Base-by-base conservation (phyloP, 176 grass and related monocot species). In the Aegilops umbellulata region DNA sequence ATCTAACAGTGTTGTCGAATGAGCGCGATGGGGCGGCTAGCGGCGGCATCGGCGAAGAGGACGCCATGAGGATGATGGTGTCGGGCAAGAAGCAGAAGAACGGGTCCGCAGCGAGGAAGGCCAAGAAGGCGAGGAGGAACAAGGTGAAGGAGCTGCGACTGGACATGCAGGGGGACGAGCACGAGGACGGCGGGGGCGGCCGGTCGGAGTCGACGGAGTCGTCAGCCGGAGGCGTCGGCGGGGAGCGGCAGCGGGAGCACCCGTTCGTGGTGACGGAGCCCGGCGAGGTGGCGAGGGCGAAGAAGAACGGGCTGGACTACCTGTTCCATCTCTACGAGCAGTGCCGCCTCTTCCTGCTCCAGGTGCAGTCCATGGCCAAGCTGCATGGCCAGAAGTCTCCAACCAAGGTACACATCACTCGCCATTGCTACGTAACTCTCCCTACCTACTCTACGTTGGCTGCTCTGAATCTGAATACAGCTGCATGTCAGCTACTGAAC, bases 281-380 rank as follows among this genome's bases (percentile, higher is more conserved):
- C 13, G 97, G 97, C 9, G 97, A 99, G 87, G 94, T 99, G 79
- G 97, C 97, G 13, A 70, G 97, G 31, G 97, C 97, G 14, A 99
- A 99, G 92, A 99, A 99, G 92, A 99, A 99, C 82, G 97, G 97
- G 12, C 89, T 99, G 10, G 97, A 99, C 73, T 99, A 99, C 82
- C 84, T 99, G 44, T 99, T 99, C 97, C 94, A 99, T 79, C 85
- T 99, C 49, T 96, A 96, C 83, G 97, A 99, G 90, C 94, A 99
- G 81, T 99, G 97, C 82, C 97, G 97, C 80, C 84, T 96, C 79
- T 96, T 99, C 94, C 97, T 99, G 29, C 84, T 92, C 34, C 94
- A 99, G 85, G 97, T 99, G 77, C 97, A 99, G 83, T 85, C 94
- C 85, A 86, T 94, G 25, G 90, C 94, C 5, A 93, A 87, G 82